Conservation (phyloP, 2,329 filamentous ascomycete genomes). For the Aspergillus clavatus region DNA sequence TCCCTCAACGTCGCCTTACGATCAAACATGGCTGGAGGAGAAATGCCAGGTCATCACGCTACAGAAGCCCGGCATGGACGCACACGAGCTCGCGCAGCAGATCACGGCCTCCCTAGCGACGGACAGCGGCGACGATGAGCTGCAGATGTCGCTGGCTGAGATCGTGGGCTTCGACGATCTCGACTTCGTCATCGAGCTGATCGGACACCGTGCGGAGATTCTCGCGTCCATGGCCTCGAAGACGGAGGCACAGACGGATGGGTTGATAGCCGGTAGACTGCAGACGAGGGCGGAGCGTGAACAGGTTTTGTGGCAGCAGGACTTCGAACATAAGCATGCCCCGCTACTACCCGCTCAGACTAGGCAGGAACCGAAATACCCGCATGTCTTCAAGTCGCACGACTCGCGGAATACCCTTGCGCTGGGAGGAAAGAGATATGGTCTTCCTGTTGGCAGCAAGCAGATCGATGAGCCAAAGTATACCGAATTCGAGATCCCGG, state of each 20-base stretch:
- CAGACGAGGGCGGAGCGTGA: constrained; percentile 74
- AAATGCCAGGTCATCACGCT: constrained; percentile 64
- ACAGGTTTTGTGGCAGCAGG: constrained; percentile 67
- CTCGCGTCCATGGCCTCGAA: constrained; percentile 38
- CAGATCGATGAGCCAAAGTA: constrained; percentile 71
- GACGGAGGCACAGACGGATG: constrained; percentile 39
- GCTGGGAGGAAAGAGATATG: constrained; percentile 73
- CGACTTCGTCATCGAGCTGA: constrained; percentile 87
- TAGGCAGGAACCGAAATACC: constrained; percentile 70
- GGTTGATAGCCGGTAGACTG: constrained; percentile 51
- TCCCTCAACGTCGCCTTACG: constrained; percentile 42
- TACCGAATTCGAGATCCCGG: constrained; percentile 84
- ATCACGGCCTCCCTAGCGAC: constrained; percentile 69
- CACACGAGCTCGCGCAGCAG: constrained; percentile 69
- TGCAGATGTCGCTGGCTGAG: constrained; percentile 87
- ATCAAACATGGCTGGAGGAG: constrained; percentile 64
- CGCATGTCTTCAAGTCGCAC: constrained; percentile 85
- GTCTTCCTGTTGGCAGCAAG: constrained; percentile 69
- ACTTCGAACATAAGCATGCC: constrained; percentile 78
- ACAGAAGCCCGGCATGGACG: constrained; percentile 61
- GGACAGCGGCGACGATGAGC: constrained; percentile 68
- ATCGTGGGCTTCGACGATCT: constrained; percentile 89
- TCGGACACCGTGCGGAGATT: constrained; percentile 69
- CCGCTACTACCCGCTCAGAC: constrained; percentile 65
- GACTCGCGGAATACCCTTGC: constrained; percentile 82